phyloP scores from a whole-genome alignment of 768 basidiomycete genomes.

The Mrakia gelida region DNA sequence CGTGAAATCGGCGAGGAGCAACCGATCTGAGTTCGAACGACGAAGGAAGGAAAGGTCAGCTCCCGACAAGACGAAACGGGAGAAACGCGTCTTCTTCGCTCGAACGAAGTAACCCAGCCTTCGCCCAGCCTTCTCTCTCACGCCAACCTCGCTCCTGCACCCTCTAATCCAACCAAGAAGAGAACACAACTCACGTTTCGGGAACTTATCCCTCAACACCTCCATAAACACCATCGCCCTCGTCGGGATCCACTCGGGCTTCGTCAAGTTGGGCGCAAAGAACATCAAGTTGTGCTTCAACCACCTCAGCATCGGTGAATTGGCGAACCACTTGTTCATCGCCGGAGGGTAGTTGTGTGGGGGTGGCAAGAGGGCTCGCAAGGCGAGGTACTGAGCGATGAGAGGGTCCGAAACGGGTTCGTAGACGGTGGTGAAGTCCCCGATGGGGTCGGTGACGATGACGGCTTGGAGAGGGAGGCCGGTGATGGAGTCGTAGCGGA shows the following conservation, averaged over 20 bases:
- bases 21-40: conserved; percentile 52
- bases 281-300: conserved; percentile 64
- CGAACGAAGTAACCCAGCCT: too few species aligned
- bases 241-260: conserved; percentile 88
- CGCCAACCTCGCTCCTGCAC: too few species aligned
- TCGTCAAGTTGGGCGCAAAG: conserved; percentile 82
- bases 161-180: too few species aligned
- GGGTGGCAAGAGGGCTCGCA: conserved; percentile 42
- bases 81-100: too few species aligned
- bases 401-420: conserved; percentile 79
- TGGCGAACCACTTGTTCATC: conserved; percentile 49
- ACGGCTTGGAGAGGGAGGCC: conserved; percentile 73
- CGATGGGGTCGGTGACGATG: conserved; percentile 69
- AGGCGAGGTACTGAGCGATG: conserved; percentile 71
- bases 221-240: conserved; percentile 78
- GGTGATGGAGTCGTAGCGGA: conserved; percentile 79
- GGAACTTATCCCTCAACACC: conserved; percentile 75
- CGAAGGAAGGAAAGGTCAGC: too few species aligned
- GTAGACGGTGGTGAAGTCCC: conserved; percentile 81
- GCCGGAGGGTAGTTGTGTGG: conserved; percentile 55
- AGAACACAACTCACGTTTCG: conserved; percentile 51
- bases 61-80: too few species aligned
- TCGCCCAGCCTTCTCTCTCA: too few species aligned
- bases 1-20: conserved; percentile 89
- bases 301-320: conserved; percentile 52